A percentile compares a stretch with the other conserved stretches of the same genome.
phyloP scores from a whole-genome alignment of 805 yeast genomes.

The Peterozyma toletana region DNA sequence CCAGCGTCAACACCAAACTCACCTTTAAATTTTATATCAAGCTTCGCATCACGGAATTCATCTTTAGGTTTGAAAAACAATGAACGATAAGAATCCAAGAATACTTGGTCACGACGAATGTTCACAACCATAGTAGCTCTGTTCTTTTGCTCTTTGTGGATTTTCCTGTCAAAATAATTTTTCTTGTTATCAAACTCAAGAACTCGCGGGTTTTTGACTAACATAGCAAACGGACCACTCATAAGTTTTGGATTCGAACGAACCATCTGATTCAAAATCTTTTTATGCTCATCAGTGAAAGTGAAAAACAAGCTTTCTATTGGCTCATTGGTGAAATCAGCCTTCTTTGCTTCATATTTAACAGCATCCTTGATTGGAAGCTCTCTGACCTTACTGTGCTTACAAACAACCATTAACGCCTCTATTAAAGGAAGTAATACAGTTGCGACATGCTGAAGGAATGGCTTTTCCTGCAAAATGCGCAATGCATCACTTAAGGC shows the following conservation, averaged over 20 bases:
- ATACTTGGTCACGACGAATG: slow-evolving; percentile 84
- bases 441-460: slow-evolving; percentile 62
- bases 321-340: slow-evolving; percentile 68
- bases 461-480: slow-evolving; percentile 50
- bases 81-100: slow-evolving; percentile 81
- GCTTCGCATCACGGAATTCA: slow-evolving; percentile 62
- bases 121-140: slow-evolving; percentile 49
- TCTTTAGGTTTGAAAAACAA: slow-evolving; percentile 71
- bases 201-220: slow-evolving; percentile 82
- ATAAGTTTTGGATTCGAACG: slow-evolving; percentile 83
- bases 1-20: slow-evolving; percentile 99
- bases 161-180: slow-evolving; percentile 69
- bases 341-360: slow-evolving; percentile 55
- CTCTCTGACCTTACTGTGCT: slow-evolving; percentile 64
- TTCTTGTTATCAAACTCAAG: slow-evolving; percentile 93
- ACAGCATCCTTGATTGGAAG: slow-evolving; percentile 44
- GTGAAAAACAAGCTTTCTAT: slow-evolving; percentile 74
- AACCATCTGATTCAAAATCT: slow-evolving; percentile 85
- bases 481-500: slow-evolving; percentile 69
- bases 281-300: slow-evolving; percentile 84
- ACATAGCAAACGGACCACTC: slow-evolving; percentile 92
- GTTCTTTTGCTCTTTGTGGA: slow-evolving; percentile 43
- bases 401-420: slow-evolving; percentile 93
- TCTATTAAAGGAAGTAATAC: slow-evolving; percentile 82
- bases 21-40: slow-evolving; percentile 81